Evolutionary conservation across 495 filamentous ascomycete genomes (phyloP).

Genomic region (Penicillium coprophilum): DNA sequence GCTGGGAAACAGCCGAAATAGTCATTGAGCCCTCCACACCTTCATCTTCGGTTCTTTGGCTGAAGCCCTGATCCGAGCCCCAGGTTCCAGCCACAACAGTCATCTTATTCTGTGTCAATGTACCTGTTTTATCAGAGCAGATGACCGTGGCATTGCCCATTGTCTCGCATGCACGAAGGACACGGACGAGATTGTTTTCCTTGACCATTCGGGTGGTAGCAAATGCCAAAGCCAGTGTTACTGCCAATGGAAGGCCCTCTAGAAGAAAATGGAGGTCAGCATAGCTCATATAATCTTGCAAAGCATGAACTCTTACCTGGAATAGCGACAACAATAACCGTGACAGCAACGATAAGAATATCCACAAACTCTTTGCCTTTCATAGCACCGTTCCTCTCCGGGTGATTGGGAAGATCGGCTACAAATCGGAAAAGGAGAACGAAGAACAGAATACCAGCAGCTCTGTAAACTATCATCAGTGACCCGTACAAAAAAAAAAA

Average conservation of each 20-base stretch:
- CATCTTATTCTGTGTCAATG: conserved; percentile 72
- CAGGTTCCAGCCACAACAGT: conserved; percentile 64
- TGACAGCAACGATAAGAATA: conserved; percentile 69
- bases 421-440: conserved; percentile 62
- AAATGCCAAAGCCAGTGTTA: conserved; percentile 68
- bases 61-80: conserved; percentile 54
- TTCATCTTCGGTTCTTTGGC: conserved; percentile 35
- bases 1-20: conserved; percentile 38
- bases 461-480: conserved; percentile 43
- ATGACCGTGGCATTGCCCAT: conserved; percentile 72
- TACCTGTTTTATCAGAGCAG: conserved; percentile 71
- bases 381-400: conserved; percentile 42
- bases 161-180: conserved; percentile 66
- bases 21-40: conserved; percentile 16
- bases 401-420: conserved; percentile 51
- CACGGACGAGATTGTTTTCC: conserved; percentile 67
- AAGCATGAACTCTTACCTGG: conserved; percentile 39
- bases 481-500: not conserved
- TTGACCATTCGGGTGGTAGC: conserved; percentile 69
- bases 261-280: conserved; percentile 15
- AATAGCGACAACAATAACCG: conserved; percentile 70
- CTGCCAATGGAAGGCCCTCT: conserved; percentile 66
- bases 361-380: conserved; percentile 65
- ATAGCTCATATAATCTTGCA: not conserved
- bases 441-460: conserved; percentile 63